Conservation (phyloP, 306 rosid species). For the Pyrus pyrifolia region DNA sequence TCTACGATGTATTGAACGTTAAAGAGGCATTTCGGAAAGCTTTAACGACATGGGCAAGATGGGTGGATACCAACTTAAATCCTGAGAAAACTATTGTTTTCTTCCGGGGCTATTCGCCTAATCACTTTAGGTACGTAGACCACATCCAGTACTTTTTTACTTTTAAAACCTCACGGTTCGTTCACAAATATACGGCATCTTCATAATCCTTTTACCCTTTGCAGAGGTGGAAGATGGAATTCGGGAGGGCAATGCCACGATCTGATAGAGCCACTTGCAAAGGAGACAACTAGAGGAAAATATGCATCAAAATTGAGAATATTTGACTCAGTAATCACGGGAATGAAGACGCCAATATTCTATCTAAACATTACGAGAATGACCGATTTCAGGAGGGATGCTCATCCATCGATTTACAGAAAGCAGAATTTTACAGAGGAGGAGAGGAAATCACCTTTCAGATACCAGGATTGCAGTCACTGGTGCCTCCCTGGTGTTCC, state of each 20-base stretch:
- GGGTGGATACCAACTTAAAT: slow-evolving; percentile 14
- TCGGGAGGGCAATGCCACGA: slow-evolving; percentile 15
- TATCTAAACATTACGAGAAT: slow-evolving; percentile 19
- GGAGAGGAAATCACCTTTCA: slow-evolving; percentile 23
- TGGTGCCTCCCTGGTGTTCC: slow-evolving; percentile 73
- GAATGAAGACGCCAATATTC: slow-evolving; percentile 10
- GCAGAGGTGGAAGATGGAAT: slow-evolving; percentile 12
- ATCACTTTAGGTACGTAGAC: slow-evolving; percentile 18
- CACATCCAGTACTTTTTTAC: not conserved
- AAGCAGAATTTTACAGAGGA: slow-evolving; percentile 35
- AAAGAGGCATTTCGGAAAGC: slow-evolving; percentile 17
- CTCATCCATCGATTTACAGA: slow-evolving; percentile 31
- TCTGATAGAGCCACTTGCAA: not conserved
- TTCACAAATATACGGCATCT: not conserved
- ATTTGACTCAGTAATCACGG: slow-evolving; percentile 5
- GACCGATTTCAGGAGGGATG: slow-evolving; percentile 19
- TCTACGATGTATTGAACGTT: slow-evolving; percentile 8
- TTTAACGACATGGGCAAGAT: slow-evolving; percentile 19
- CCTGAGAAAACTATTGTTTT: slow-evolving; percentile 12
- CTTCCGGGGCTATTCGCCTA: slow-evolving; percentile 23
- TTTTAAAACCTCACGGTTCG: not conserved
- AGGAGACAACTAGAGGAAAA: slow-evolving; percentile 6
- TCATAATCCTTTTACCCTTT: not conserved
- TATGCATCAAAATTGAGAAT: slow-evolving; percentile 16
- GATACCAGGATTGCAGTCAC: slow-evolving; percentile 57